Conservation (phyloP, 1,284 basidiomycete species). For the Phellinidium pouzarii region DNA sequence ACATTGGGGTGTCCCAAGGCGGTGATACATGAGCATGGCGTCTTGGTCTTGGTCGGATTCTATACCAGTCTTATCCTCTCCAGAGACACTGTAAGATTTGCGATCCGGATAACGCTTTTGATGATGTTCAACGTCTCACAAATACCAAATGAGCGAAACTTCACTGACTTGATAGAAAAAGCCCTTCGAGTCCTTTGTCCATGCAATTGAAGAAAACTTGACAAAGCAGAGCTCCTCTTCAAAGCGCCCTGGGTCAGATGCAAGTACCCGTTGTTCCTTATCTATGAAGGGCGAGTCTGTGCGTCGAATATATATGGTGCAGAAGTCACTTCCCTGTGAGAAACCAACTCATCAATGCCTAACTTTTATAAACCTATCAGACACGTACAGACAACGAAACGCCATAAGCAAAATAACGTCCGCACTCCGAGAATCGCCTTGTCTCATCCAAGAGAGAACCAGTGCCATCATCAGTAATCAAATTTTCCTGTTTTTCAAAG, state of each 20-base stretch:
- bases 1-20: slow-evolving; percentile 65
- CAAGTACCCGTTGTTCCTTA: slow-evolving; percentile 32
- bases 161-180: slow-evolving; percentile 72
- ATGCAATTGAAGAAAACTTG: slow-evolving; percentile 67
- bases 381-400: slow-evolving; percentile 58
- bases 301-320: slow-evolving; percentile 59
- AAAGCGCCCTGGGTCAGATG: slow-evolving; percentile 46
- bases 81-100: slow-evolving; percentile 41
- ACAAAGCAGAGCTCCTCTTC: slow-evolving; percentile 65
- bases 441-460: slow-evolving; percentile 53
- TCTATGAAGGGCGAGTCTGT: slow-evolving; percentile 51
- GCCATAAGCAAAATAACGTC: slow-evolving; percentile 70
- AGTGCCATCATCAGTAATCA: slow-evolving; percentile 69
- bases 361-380: neutral
- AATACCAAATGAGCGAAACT: slow-evolving; percentile 3
- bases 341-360: neutral
- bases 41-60: slow-evolving; percentile 61
- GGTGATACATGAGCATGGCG: slow-evolving; percentile 73
- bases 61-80: slow-evolving; percentile 51
- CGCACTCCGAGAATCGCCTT: slow-evolving; percentile 57
- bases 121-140: neutral
- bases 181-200: slow-evolving; percentile 73
- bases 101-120: slow-evolving; percentile 54
- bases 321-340: slow-evolving; percentile 69
- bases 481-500: slow-evolving; percentile 47